Conservation (phyloP, 805 yeast species). For the Yamadazyma paraphyllophila region DNA sequence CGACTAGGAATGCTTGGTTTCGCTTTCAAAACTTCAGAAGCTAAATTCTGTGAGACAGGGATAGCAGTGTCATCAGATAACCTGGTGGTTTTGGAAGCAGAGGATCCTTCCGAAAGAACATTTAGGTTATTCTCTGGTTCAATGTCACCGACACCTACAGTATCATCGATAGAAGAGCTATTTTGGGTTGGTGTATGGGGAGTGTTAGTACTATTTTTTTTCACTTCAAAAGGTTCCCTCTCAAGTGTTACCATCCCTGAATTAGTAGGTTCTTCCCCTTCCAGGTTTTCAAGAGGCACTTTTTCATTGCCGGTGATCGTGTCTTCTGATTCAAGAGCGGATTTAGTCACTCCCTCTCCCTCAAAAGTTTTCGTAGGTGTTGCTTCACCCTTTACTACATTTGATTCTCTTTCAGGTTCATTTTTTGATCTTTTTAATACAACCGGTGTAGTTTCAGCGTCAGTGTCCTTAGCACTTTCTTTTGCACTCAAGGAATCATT, state of each 20-base stretch:
- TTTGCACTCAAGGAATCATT: constrained; percentile 8
- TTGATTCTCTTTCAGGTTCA: neutral
- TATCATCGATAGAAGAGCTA: neutral
- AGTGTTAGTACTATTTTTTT: too few species aligned
- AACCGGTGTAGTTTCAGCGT: neutral
- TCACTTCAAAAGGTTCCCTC: too few species aligned
- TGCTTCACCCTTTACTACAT: neutral
- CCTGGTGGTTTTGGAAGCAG: too few species aligned
- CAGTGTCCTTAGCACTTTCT: constrained; percentile 10
- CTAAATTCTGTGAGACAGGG: neutral
- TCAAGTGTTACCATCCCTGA: too few species aligned
- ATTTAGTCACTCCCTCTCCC: neutral
- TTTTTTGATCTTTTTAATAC: neutral
- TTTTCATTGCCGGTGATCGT: too few species aligned
- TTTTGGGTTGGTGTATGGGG: too few species aligned
- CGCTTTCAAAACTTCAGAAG: neutral
- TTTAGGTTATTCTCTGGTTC: too few species aligned
- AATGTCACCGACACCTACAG: neutral
- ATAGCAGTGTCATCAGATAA: too few species aligned
- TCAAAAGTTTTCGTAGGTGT: neutral
- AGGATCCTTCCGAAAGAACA: too few species aligned
- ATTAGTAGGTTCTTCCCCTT: neutral
- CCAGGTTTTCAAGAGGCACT: neutral
- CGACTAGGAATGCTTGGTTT: constrained; percentile 8
- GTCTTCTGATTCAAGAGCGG: too few species aligned